Conservation (phyloP, 2,329 filamentous ascomycete species). For the Elsinoe arachidis region DNA sequence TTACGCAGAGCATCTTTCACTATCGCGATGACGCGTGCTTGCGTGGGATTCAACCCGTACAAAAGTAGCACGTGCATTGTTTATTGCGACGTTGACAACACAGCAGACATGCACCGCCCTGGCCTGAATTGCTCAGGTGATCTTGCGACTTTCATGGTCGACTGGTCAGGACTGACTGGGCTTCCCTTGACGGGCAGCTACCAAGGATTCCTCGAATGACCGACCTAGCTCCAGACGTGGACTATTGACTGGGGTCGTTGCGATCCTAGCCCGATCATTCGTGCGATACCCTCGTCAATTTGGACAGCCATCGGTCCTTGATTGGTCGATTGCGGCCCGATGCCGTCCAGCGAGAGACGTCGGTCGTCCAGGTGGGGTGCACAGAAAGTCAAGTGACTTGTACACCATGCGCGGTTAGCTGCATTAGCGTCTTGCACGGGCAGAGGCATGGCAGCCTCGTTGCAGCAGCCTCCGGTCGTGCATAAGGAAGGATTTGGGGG, state of each 20-base stretch:
- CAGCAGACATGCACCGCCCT: background rate
- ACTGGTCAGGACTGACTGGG: background rate
- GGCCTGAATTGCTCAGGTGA: conserved; percentile 1
- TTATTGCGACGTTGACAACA: background rate
- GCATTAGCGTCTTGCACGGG: background rate
- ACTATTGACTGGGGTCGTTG: background rate
- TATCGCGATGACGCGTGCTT: background rate
- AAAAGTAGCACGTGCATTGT: background rate
- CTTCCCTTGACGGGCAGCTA: too few species aligned
- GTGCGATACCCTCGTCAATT: background rate
- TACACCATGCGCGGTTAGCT: background rate
- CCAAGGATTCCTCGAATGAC: background rate
- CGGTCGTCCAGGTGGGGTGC: background rate
- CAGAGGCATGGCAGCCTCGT: conserved; percentile 6
- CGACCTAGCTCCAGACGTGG: background rate
- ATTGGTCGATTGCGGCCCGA: conserved; percentile 10
- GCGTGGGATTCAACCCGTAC: background rate
- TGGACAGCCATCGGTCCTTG: background rate
- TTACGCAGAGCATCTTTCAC: background rate
- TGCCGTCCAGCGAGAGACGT: background rate
- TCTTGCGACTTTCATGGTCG: background rate
- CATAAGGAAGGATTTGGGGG: background rate
- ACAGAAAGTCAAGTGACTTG: conserved; percentile 9
- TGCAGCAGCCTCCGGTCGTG: background rate
- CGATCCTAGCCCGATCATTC: background rate